A percentile compares a stretch with the other conserved stretches of the same genome.
Conservation (phyloP, 1,139 yeast genomes). For the Suhomyces bokatorum region DNA sequence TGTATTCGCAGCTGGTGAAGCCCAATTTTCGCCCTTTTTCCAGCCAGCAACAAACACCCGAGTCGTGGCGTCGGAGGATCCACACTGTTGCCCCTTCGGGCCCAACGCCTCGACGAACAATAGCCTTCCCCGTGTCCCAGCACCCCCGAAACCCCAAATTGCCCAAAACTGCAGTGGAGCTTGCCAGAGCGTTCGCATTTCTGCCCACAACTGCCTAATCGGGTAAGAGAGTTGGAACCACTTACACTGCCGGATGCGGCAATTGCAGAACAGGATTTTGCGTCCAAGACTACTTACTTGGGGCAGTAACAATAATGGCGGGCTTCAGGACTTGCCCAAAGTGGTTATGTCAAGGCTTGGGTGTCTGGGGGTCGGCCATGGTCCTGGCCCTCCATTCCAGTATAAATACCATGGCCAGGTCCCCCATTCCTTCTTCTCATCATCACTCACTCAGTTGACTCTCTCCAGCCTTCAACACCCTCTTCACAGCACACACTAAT, state of each 20-base stretch:
- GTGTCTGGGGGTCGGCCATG: not conserved
- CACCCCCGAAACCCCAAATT: not conserved
- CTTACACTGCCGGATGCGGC: conserved; percentile 14
- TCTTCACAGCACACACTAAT: conserved; percentile 2
- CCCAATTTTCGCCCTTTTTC: no score
- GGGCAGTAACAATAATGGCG: conserved; percentile 5
- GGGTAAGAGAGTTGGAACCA: conserved; percentile 12
- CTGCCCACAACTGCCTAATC: conserved; percentile 12
- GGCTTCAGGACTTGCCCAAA: conserved; percentile 12
- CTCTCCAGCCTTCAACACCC: conserved; percentile 1
- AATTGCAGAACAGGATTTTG: conserved; percentile 8
- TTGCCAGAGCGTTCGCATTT: not conserved
- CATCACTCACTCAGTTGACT: conserved; percentile 11
- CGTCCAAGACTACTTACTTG: conserved; percentile 9
- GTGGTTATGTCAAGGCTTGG: conserved; percentile 3
- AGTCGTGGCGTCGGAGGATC: no score
- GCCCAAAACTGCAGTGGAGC: conserved; percentile 1
- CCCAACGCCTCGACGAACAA: not conserved
- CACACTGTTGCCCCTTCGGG: not conserved
- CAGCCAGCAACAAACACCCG: no score
- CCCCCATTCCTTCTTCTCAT: conserved; percentile 3
- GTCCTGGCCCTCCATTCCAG: not conserved
- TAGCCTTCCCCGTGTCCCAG: not conserved
- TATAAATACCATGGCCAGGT: conserved; percentile 9
- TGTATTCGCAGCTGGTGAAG: no score